Evolutionary conservation across 352 stramenopile genomes (phyloP).

Genomic region (Phytopythium aichiense): DNA sequence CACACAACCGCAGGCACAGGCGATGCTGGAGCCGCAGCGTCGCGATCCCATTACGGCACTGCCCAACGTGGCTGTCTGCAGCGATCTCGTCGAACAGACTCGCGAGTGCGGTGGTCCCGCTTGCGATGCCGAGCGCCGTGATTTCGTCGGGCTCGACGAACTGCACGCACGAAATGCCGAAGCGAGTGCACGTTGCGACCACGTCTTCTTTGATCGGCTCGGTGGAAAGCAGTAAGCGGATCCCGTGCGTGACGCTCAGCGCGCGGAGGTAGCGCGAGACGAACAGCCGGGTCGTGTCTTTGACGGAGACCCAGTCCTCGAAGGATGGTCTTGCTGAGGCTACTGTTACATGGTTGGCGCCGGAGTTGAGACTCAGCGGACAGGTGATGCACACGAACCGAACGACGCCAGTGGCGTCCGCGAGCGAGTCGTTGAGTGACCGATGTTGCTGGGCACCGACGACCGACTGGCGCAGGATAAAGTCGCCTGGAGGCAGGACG

Average conservation of each 20-base stretch:
- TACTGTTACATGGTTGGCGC: conserved; percentile 37
- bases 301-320: conserved; percentile 21
- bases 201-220: conserved; percentile 42
- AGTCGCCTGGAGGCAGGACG: conserved; percentile 33
- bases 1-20: conserved; percentile 32
- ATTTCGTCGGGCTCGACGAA: conserved; percentile 53
- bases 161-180: conserved; percentile 57
- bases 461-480: conserved; percentile 54
- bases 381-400: conserved; percentile 47
- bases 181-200: conserved; percentile 32
- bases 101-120: conserved; percentile 34
- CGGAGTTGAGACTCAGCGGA: conserved; percentile 23
- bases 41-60: conserved; percentile 22
- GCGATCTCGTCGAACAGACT: conserved; percentile 51
- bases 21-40: conserved; percentile 36
- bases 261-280: conserved; percentile 22
- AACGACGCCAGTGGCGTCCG: not conserved
- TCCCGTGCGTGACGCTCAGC: conserved; percentile 14
- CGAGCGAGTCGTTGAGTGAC: conserved; percentile 12
- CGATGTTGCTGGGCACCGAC: conserved; percentile 35
- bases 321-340: conserved; percentile 5
- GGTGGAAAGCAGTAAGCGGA: conserved; percentile 46
- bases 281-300: conserved; percentile 20
- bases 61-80: conserved; percentile 26
- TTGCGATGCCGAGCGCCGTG: conserved; percentile 27